Percentiles rank a stretch among this genome's conserved stretches.
Evolutionary conservation across 176 grass and related monocot genomes (phyloP).

Genomic region (Raddia guianensis): DNA sequence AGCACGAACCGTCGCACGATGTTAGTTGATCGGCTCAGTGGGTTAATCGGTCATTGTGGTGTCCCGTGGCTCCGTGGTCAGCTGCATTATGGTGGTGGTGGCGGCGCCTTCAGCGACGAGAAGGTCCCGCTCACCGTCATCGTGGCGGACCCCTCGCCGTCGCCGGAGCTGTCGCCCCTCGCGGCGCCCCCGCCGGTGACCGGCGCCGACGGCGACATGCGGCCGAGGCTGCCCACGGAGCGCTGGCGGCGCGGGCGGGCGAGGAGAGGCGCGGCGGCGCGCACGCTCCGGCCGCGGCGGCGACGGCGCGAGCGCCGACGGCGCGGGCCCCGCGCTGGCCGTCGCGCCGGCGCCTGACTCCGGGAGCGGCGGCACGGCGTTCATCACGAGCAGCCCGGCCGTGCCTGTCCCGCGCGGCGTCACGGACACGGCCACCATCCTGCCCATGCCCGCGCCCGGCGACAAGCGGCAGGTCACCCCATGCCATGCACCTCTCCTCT

Average conservation of each 20-base stretch:
- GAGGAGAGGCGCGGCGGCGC: conserved; percentile 21
- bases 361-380: conserved; percentile 44
- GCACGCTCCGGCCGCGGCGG: not conserved
- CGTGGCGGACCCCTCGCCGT: conserved; percentile 52
- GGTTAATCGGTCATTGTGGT: too few relatives aligned
- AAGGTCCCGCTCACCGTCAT: conserved; percentile 53
- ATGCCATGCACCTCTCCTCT: conserved; percentile 3
- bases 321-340: conserved; percentile 1
- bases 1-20: not conserved
- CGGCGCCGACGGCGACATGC: conserved; percentile 43
- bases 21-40: not conserved
- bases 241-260: conserved; percentile 32
- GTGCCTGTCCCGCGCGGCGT: conserved; percentile 78
- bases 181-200: conserved; percentile 38
- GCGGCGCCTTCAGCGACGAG: conserved; percentile 25
- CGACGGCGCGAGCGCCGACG: conserved; percentile 11
- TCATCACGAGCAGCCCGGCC: conserved; percentile 82
- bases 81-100: not conserved
- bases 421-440: conserved; percentile 80
- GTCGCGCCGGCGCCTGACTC: conserved; percentile 44
- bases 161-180: conserved; percentile 28
- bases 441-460: conserved; percentile 66
- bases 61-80: not conserved
- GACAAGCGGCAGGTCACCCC: conserved; percentile 56
- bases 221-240: conserved; percentile 65